These are phyloP conservation scores for Colletotrichum tabaci DNA, from an alignment of 2,329 filamentous ascomycete species.

Conservation along the genomic window DNA sequence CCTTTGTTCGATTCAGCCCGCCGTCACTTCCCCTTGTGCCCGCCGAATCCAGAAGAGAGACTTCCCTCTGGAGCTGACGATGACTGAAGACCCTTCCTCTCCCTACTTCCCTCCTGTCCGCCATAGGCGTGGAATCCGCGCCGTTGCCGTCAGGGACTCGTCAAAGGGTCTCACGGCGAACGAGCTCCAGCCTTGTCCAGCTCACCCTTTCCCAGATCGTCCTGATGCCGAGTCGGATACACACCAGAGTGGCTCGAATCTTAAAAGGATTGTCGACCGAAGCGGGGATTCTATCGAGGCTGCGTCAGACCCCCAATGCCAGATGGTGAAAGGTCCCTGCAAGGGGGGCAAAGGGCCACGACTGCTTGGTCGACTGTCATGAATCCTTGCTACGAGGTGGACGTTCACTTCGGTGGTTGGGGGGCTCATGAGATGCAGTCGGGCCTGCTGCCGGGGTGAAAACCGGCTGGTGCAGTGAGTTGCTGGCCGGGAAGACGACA, in stretches of 20 bases:
- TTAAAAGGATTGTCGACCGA: no score
- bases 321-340: no score
- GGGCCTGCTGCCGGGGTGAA: not conserved
- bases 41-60: not conserved
- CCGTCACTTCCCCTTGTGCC: not conserved
- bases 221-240: not conserved
- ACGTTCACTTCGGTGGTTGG: not conserved
- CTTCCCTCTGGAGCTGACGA: not conserved
- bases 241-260: no score
- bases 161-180: not conserved
- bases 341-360: no score
- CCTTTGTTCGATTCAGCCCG: no score
- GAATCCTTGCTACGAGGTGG: no score
- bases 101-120: not conserved
- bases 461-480: not conserved
- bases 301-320: no score
- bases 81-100: not conserved
- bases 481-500: not conserved
- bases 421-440: not conserved
- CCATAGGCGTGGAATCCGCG: not conserved
- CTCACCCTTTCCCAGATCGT: not conserved
- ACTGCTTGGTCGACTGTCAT: not conserved
- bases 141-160: not conserved
- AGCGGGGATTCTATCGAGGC: no score
- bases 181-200: no score